A percentile compares a stretch with the other conserved stretches of the same genome.
These are phyloP conservation scores for Saururus chinensis DNA, from an alignment of 164 flowering plant genomes.

Conservation along the genomic window DNA sequence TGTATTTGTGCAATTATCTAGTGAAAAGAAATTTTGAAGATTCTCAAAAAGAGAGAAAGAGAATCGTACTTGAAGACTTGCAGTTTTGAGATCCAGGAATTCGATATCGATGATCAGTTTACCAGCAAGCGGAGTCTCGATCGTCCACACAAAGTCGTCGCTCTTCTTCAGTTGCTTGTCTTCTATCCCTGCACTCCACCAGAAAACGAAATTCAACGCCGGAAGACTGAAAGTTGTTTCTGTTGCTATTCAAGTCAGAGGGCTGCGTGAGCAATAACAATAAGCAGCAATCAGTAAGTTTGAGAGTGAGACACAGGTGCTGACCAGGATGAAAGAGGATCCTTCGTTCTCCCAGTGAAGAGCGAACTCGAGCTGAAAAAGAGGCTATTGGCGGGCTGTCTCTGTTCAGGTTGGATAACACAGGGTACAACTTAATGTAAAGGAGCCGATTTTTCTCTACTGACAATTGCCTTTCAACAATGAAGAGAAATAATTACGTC, in stretches of 20 bases:
- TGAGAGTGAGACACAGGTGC: not conserved
- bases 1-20: too few relatives aligned
- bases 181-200: conserved; percentile 40
- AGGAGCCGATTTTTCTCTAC: conserved; percentile 68
- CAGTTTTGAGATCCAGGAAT: conserved; percentile 73
- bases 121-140: conserved; percentile 74
- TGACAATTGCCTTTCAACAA: conserved; percentile 60
- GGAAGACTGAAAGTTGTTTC: too few relatives aligned
- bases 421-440: conserved; percentile 65
- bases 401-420: conserved; percentile 53
- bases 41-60: not conserved
- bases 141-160: conserved; percentile 78
- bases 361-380: conserved; percentile 52
- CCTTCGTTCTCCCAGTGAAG: conserved; percentile 51
- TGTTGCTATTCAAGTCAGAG: too few relatives aligned
- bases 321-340: conserved; percentile 72
- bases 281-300: not conserved
- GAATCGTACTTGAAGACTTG: conserved; percentile 39
- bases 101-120: conserved; percentile 83
- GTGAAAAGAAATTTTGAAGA: too few relatives aligned
- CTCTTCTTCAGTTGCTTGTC: conserved; percentile 68
- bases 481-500: not conserved
- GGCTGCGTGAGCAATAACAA: too few relatives aligned
- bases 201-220: not conserved
- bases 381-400: conserved; percentile 92